Base-by-base conservation (phyloP, 306 rosid genomes). In the Medicago lupulina region DNA sequence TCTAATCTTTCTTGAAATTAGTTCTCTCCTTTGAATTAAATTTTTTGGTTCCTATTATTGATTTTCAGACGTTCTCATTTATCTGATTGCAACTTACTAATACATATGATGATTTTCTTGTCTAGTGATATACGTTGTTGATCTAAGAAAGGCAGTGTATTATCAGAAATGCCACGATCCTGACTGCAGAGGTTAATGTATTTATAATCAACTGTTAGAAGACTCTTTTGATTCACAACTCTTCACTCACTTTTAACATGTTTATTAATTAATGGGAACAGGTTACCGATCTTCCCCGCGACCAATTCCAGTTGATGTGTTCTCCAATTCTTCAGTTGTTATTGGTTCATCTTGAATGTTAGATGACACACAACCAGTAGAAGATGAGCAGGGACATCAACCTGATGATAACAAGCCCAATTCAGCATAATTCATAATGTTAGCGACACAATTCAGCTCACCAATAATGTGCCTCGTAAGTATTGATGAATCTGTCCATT, bases 101-200 rank as follows among this genome's bases (percentile, higher is more conserved):
- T 77, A 67, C 71, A 6, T 77, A 38, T 78, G 46, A 18, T 73
- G 62, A 71, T 83, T 84, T 71, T 57, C 50, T 81, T 78, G 84
- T 78, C 54, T 87, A 94, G 98, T 94, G 87, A 94, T 94, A 64
- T 94, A 88, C 75, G 81, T 88, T 62, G 91, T 90, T 77, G 98
- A 92, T 84, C 84, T 94, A 77, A 88, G 93, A 85, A 87, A 80
- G 81, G 97, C 86, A 47, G 85, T 53, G 58, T 94, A 94, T 83
- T 92, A 94, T 83, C 97, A 92, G 90, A 94, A 92, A 80, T 94
- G 98, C 76, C 87, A 92, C 49, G 98, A 94, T 84, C 97, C 98
- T 43, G 98, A 94, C 65, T 94, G 98, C 86, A 83, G 85, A 92
- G 98, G 98, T 94, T 83, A 67, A 16, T 59, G 44, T 63, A 15